Conservation (phyloP, 148 eudicot species). For the Arbutus unedo region DNA sequence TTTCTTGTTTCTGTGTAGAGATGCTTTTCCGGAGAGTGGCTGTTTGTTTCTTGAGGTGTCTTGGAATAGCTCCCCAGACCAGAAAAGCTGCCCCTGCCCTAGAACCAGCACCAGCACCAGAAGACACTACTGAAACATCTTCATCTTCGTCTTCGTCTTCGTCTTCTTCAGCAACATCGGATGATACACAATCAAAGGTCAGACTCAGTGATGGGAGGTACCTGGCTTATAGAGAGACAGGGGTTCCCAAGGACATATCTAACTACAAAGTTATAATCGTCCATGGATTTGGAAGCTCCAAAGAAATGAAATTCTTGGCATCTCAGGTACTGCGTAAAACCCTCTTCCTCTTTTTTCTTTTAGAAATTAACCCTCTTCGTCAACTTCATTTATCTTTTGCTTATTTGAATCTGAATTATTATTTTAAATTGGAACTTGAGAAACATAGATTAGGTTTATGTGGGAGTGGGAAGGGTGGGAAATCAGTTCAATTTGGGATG, state of each 20-base stretch:
- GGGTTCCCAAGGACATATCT: slow-evolving; percentile 45
- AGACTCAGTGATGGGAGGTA: slow-evolving; percentile 54
- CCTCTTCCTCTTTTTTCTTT: background rate
- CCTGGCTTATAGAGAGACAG: slow-evolving; percentile 59
- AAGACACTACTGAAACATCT: slow-evolving; percentile 12
- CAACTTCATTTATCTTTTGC: background rate
- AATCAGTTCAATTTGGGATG: background rate
- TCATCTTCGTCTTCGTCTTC: background rate
- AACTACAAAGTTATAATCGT: slow-evolving; percentile 48
- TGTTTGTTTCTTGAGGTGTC: slow-evolving; percentile 21
- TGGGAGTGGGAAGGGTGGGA: background rate
- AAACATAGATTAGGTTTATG: background rate
- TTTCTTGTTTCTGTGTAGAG: slow-evolving; percentile 1
- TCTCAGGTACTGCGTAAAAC: slow-evolving; percentile 37
- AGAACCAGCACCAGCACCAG: slow-evolving; percentile 1
- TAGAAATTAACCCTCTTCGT: background rate
- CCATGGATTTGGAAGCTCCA: slow-evolving; percentile 67
- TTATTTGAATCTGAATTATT: background rate
- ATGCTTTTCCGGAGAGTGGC: slow-evolving; percentile 23
- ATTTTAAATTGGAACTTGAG: background rate
- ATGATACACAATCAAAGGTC: slow-evolving; percentile 33
- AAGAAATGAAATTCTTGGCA: slow-evolving; percentile 56
- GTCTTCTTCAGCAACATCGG: slow-evolving; percentile 29
- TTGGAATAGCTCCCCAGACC: slow-evolving; percentile 16
- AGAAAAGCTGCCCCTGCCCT: slow-evolving; percentile 13